Conservation (phyloP, 1,284 basidiomycete genomes). For the Bjerkandera adusta region DNA sequence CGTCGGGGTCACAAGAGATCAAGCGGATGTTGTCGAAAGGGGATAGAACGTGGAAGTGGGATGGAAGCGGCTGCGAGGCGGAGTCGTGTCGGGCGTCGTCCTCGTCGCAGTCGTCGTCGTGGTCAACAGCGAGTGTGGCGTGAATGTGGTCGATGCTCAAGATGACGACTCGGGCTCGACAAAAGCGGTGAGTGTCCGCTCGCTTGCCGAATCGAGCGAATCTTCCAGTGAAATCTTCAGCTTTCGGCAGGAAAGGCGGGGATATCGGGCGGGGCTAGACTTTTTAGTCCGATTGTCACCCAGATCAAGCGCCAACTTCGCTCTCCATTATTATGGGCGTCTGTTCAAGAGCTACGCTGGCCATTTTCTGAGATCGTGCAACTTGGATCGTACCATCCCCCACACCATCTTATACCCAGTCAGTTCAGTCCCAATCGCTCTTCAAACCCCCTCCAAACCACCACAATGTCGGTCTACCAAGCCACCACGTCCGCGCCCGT, state of each 20-base stretch:
- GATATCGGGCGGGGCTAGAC: too few species aligned
- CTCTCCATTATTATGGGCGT: slow-evolving; percentile 17
- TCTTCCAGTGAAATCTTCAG: slow-evolving; percentile 7
- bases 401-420: slow-evolving; percentile 4
- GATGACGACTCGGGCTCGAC: slow-evolving; percentile 26
- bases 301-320: slow-evolving; percentile 2
- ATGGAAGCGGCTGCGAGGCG: slow-evolving; percentile 2
- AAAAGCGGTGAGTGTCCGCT: slow-evolving; percentile 13
- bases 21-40: not conserved
- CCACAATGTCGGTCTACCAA: slow-evolving; percentile 68
- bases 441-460: slow-evolving; percentile 4
- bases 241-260: too few species aligned
- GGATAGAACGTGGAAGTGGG: not conserved
- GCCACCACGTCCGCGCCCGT: slow-evolving; percentile 93
- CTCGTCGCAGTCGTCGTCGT: slow-evolving; percentile 18
- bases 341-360: not conserved
- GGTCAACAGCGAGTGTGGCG: slow-evolving; percentile 25
- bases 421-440: too few species aligned
- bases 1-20: slow-evolving; percentile 3
- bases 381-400: slow-evolving; percentile 7
- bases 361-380: slow-evolving; percentile 8
- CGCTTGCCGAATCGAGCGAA: slow-evolving; percentile 14
- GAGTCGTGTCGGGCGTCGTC: slow-evolving; percentile 11
- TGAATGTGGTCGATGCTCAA: slow-evolving; percentile 28
- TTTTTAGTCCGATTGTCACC: not conserved